Evolutionary conservation across 306 rosid genomes (phyloP), one percentile per base, ranked within the genome.

Genomic region (Citrullus amarus): DNA sequence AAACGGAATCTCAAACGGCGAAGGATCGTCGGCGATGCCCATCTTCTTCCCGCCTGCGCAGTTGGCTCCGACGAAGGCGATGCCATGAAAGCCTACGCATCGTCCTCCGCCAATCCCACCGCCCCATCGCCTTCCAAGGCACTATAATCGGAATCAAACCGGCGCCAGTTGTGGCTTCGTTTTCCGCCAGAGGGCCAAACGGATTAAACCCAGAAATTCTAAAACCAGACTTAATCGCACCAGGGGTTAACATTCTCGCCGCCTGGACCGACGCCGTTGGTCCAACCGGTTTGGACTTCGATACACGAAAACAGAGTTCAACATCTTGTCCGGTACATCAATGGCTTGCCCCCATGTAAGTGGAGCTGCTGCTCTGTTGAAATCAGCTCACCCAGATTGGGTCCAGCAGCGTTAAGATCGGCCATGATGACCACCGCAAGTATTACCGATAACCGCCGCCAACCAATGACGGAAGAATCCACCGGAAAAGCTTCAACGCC

Each of bases 321-420:
- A 88, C 69, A 93, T 93, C 20, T 38, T 93, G 50, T 93, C 98
- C 0, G 98, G 98, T 4, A 93, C 98, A 2, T 93, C 97, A 13
- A 93, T 93, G 98, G 90, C 98, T 62, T 86, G 90, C n/a, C 98
- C 98, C 8, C 98, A 93, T 46, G 94, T 93, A 0, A 89, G 93
- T 10, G 98, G 98, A 7, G 97, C 97, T 0, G 97, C 97, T 2
- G 97, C 97, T 16, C 63, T 92, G 84, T 80, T 93, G 6, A 93
- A 93, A 81, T 92, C 98, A 2, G 96, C 98, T 0, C 97, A 93
- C 55, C 98, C 89, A 0, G 92, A 90, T 82, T 93, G 98, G 98
- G 90, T 79, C 98, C 98, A 2, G 94, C 97, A 8, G 93, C 91
- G 16, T 68, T 93, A 18, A 83, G 96, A 62, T 93, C 98, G 20